phyloP scores from a whole-genome alignment of 73 alveolate species.

The Urostyla sp. region DNA sequence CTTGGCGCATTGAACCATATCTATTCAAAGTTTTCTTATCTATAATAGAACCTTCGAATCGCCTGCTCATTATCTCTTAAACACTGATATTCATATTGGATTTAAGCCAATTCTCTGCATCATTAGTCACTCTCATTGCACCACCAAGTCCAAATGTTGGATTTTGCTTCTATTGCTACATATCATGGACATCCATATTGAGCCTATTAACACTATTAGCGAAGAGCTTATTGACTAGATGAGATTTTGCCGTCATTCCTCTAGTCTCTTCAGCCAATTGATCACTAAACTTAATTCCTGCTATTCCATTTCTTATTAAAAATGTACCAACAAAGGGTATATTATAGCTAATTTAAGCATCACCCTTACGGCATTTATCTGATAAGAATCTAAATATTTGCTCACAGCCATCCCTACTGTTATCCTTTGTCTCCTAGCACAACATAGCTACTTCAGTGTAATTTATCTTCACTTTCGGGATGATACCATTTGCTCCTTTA shows the following conservation, averaged over 20 bases:
- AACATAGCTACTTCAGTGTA: conserved; percentile 70
- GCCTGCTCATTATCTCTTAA: conserved; percentile 2
- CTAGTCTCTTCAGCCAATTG: conserved; percentile 33
- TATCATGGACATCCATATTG: conserved; percentile 36
- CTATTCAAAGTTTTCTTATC: conserved; percentile 4
- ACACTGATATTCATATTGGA: conserved; percentile 47
- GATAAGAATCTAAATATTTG: conserved; percentile 34
- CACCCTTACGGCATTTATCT: conserved; percentile 51
- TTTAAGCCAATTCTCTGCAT: conserved; percentile 57
- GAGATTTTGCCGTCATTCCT: conserved; percentile 60
- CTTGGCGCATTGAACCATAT: conserved; percentile 37
- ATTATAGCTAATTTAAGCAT: conserved; percentile 48
- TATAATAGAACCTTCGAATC: conserved; percentile 39
- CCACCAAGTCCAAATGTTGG: conserved; percentile 55
- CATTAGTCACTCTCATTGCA: conserved; percentile 41
- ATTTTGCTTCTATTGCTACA: conserved; percentile 1
- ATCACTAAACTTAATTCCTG: conserved; percentile 51
- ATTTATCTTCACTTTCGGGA: conserved; percentile 66
- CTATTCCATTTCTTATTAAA: conserved; percentile 49
- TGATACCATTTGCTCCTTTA: conserved; percentile 73
- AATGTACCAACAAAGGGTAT: conserved; percentile 70
- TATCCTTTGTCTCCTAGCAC: conserved; percentile 54
- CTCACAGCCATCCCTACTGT: conserved; percentile 43
- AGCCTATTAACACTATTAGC: conserved; percentile 34
- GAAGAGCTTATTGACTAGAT: conserved; percentile 45